phyloP scores from a whole-genome alignment of 2,329 filamentous ascomycete genomes.

The Aspergillus floridensis region DNA sequence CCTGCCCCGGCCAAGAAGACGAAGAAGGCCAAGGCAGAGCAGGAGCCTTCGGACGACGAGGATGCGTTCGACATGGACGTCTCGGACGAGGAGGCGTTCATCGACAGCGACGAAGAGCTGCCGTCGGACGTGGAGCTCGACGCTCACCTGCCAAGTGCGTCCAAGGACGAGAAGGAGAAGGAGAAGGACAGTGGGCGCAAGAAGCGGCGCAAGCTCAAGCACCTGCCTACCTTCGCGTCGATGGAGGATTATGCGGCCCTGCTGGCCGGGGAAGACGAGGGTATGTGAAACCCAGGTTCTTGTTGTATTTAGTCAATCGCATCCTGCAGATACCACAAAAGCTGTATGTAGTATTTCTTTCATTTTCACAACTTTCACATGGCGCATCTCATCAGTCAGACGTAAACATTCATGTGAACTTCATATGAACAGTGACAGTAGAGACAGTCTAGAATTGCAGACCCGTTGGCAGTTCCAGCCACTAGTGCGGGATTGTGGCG shows the following conservation, averaged over 20 bases:
- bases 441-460: background rate
- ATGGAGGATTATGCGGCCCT: constrained; percentile 90
- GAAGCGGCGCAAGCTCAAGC: constrained; percentile 81
- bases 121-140: constrained; percentile 50
- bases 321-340: constrained; percentile 20
- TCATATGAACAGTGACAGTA: background rate
- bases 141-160: constrained; percentile 40
- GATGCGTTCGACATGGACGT: constrained; percentile 53
- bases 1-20: constrained; percentile 42
- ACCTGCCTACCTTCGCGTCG: constrained; percentile 87
- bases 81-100: constrained; percentile 46
- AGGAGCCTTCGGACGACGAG: constrained; percentile 47
- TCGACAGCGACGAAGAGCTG: constrained; percentile 56
- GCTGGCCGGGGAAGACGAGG: constrained; percentile 67
- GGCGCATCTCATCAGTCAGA: background rate
- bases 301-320: constrained; percentile 1
- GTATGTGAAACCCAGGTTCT: constrained; percentile 28
- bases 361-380: background rate
- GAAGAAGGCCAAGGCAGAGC: constrained; percentile 39
- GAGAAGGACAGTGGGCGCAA: constrained; percentile 47
- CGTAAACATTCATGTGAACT: background rate
- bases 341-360: background rate
- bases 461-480: background rate
- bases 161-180: constrained; percentile 40
- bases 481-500: background rate